A percentile compares a stretch with the other conserved stretches of the same genome.
phyloP scores from a whole-genome alignment of 768 basidiomycete species.

The Tubosaeta sp. region DNA sequence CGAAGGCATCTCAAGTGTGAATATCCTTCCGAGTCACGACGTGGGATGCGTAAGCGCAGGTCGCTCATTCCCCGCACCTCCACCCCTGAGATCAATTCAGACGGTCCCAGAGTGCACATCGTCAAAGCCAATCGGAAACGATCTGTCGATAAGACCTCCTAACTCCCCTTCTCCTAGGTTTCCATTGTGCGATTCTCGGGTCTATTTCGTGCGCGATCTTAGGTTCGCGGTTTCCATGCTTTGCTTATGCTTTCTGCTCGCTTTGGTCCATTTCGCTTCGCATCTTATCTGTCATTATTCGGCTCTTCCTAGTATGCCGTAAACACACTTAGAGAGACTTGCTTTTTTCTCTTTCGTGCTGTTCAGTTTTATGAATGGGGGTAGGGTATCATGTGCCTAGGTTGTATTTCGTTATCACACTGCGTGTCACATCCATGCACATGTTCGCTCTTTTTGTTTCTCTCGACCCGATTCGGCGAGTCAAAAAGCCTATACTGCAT shows the following conservation, averaged over 20 bases:
- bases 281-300: constrained; percentile 34
- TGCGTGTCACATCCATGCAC: background rate
- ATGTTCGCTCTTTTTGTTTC: background rate
- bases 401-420: constrained; percentile 8
- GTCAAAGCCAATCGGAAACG: constrained; percentile 27
- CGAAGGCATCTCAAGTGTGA: constrained; percentile 66
- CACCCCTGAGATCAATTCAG: constrained; percentile 26
- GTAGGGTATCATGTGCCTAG: constrained; percentile 14
- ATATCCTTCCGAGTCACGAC: constrained; percentile 65
- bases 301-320: constrained; percentile 24
- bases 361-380: background rate
- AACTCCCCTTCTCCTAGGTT: background rate
- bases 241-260: constrained; percentile 23
- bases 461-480: background rate
- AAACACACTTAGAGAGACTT: constrained; percentile 22
- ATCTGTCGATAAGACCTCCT: constrained; percentile 24
- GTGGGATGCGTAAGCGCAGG: constrained; percentile 54
- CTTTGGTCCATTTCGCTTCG: constrained; percentile 8
- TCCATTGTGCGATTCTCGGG: background rate
- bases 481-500: background rate
- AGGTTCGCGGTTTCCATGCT: constrained; percentile 13
- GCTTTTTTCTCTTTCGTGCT: background rate
- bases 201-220: background rate
- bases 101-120: constrained; percentile 20
- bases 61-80: constrained; percentile 31